These are phyloP conservation scores for Mallotus japonicus DNA, from an alignment of 441 rosid species.

Conservation along the genomic window DNA sequence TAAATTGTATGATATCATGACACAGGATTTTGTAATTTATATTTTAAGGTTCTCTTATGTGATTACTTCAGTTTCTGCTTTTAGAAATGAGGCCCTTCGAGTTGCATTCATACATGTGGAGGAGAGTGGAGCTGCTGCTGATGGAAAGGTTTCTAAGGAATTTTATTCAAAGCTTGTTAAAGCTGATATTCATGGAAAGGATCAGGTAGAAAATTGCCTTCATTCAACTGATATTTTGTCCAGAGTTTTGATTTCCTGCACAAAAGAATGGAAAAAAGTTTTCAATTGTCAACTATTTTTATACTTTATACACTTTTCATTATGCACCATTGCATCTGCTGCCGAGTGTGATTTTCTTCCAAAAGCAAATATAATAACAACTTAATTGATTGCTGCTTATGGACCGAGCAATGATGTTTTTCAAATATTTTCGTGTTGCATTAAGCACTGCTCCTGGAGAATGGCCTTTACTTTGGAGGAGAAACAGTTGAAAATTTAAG, in stretches of 20 bases:
- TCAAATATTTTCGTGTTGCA: not conserved
- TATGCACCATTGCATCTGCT: not conserved
- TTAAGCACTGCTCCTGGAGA: not conserved
- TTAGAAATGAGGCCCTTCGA: conserved; percentile 92
- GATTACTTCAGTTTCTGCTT: conserved; percentile 20
- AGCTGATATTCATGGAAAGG: conserved; percentile 97
- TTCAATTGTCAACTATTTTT: not conserved
- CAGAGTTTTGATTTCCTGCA: not conserved
- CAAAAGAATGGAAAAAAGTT: not conserved
- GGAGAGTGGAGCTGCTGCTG: conserved; percentile 49
- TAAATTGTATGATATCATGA: not conserved
- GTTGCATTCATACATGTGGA: conserved; percentile 94
- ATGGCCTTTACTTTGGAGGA: not conserved
- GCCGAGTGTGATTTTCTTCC: not conserved
- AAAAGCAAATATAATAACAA: not conserved
- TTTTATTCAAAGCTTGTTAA: conserved; percentile 90
- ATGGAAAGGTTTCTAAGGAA: conserved; percentile 55
- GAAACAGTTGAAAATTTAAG: not conserved
- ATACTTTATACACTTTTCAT: no score
- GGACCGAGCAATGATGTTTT: not conserved
- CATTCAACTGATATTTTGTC: conserved; percentile 5
- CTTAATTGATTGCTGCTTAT: not conserved
- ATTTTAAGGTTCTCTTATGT: conserved; percentile 1
- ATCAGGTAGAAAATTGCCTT: conserved; percentile 59
- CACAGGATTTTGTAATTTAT: conserved; percentile 2